Conservation (phyloP, 2,329 filamentous ascomycete genomes). For the Alternaria angustiovoidea region DNA sequence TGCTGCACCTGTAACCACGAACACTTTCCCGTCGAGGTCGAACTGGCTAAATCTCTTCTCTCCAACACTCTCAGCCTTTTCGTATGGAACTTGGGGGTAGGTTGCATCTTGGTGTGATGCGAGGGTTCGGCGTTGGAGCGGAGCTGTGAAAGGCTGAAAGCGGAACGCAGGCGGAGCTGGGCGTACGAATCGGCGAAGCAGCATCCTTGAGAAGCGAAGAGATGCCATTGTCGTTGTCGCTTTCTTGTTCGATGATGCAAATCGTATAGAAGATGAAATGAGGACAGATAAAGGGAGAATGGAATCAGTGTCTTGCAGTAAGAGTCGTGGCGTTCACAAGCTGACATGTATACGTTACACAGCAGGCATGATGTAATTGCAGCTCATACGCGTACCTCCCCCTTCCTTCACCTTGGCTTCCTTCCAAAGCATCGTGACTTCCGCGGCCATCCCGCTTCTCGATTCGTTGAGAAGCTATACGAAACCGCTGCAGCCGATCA, state of each 20-base stretch:
- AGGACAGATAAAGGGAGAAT: background rate
- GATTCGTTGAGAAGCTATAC: background rate
- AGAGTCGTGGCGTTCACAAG: background rate
- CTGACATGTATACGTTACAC: slow-evolving; percentile 5
- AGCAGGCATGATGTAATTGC: slow-evolving; percentile 18
- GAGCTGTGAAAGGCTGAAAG: slow-evolving; percentile 6
- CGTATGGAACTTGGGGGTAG: slow-evolving; percentile 27
- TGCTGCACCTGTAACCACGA: slow-evolving; percentile 68
- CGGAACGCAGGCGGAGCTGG: slow-evolving; percentile 10
- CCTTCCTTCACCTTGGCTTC: slow-evolving; percentile 11
- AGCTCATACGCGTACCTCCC: slow-evolving; percentile 9
- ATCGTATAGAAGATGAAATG: background rate
- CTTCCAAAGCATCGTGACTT: slow-evolving; percentile 16
- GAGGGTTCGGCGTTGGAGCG: slow-evolving; percentile 16
- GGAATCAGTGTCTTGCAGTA: background rate
- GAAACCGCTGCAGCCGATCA: background rate
- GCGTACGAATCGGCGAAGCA: slow-evolving; percentile 16
- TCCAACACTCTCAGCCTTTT: slow-evolving; percentile 27
- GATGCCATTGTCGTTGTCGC: slow-evolving; percentile 16
- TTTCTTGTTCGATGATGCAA: background rate
- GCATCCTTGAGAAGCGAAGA: slow-evolving; percentile 14
- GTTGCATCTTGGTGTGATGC: slow-evolving; percentile 20
- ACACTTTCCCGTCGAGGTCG: slow-evolving; percentile 43
- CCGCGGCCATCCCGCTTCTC: background rate
- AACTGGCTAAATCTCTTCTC: slow-evolving; percentile 35